Percentiles rank a stretch among this genome's conserved stretches.
Evolutionary conservation across 345 rosid genomes (phyloP).

Genomic region (Combretum micranthum): DNA sequence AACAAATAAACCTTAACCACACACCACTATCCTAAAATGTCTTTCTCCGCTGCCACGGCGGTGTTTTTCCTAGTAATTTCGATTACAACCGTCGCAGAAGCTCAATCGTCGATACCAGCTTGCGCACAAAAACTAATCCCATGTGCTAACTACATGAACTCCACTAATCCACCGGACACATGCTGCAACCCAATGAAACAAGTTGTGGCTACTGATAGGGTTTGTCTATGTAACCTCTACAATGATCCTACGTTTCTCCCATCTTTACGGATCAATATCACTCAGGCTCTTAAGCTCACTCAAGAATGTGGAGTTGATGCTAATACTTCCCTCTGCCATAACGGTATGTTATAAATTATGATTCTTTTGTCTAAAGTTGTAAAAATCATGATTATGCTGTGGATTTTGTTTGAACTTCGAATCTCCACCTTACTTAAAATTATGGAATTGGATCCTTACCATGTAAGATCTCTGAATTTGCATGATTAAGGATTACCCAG

Average conservation of each 20-base stretch:
- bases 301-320: conserved; percentile 10
- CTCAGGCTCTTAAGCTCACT: conserved; percentile 16
- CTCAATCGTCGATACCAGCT: conserved; percentile 13
- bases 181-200: conserved; percentile 26
- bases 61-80: neutral
- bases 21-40: neutral
- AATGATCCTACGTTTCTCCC: conserved; percentile 13
- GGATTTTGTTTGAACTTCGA: no score
- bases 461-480: no score
- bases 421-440: no score
- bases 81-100: conserved; percentile 5
- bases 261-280: conserved; percentile 9
- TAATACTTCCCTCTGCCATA: conserved; percentile 6
- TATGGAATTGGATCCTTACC: no score
- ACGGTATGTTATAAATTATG: conserved; percentile 2
- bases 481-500: no score
- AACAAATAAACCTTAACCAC: no score
- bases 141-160: conserved; percentile 18
- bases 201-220: conserved; percentile 8
- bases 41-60: neutral
- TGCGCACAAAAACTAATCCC: conserved; percentile 16
- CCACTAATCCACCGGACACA: conserved; percentile 10
- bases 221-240: conserved; percentile 27
- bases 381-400: no score
- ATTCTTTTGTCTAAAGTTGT: no score